Evolutionary conservation across 495 filamentous ascomycete genomes (phyloP).

Genomic region (Amphirosellinia nigrospora): DNA sequence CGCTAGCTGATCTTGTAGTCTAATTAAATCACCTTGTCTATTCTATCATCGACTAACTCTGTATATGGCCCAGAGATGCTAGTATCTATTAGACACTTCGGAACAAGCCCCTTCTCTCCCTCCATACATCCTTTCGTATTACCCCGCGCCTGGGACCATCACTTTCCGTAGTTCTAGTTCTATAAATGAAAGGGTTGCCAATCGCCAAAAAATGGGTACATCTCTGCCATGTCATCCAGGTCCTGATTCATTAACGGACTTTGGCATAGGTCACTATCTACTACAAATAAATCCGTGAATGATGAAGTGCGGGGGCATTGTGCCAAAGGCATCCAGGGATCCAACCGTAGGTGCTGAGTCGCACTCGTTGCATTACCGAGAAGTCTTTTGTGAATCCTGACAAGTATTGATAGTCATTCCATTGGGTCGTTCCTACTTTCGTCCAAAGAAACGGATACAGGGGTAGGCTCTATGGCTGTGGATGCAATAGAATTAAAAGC

Average conservation of each 20-base stretch:
- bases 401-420: conserved; percentile 1
- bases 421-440: background rate
- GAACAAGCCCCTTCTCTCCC: background rate
- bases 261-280: background rate
- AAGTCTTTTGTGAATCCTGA: background rate
- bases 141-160: background rate
- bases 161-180: background rate
- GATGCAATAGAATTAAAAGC: background rate
- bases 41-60: background rate
- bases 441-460: background rate
- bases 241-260: background rate
- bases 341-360: background rate
- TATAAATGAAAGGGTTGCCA: background rate
- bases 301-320: background rate
- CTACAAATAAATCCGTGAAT: background rate
- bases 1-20: background rate
- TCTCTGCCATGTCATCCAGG: background rate
- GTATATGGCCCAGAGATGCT: background rate
- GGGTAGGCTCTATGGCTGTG: background rate
- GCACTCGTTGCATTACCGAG: background rate
- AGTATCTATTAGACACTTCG: background rate
- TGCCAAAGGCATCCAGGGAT: background rate
- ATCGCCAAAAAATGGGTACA: background rate
- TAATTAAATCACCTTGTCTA: background rate
- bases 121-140: background rate